Conservation (phyloP, 192 early-diverging fungal genomes). For the Entrophospora sp. region DNA sequence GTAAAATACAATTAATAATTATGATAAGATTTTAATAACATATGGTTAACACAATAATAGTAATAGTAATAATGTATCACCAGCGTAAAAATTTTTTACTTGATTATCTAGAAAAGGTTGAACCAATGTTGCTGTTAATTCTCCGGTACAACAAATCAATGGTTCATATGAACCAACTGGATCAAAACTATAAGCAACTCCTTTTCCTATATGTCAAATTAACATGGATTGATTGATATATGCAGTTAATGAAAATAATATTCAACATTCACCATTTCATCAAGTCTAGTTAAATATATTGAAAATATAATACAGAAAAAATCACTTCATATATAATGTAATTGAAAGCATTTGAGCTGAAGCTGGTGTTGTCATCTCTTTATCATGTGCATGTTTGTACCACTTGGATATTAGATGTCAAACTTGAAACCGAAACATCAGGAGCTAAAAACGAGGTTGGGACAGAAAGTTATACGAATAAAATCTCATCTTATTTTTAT, state of each 20-base stretch:
- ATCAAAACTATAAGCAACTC: slow-evolving; percentile 88
- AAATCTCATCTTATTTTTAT: too few species aligned
- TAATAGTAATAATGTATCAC: background rate
- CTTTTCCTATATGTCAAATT: slow-evolving; percentile 49
- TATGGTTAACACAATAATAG: background rate
- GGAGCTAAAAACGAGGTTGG: too few species aligned
- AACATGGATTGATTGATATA: background rate
- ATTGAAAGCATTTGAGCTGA: slow-evolving; percentile 92
- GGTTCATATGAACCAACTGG: slow-evolving; percentile 86
- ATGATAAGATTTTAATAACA: too few species aligned
- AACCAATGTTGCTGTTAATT: slow-evolving; percentile 81
- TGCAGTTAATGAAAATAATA: background rate
- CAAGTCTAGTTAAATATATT: slow-evolving; percentile 87
- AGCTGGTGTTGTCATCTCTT: slow-evolving; percentile 74
- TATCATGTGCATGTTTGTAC: slow-evolving; percentile 88
- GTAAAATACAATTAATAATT: background rate
- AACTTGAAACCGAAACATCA: too few species aligned
- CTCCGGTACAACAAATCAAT: slow-evolving; percentile 64
- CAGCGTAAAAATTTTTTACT: slow-evolving; percentile 32
- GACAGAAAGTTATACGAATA: too few species aligned
- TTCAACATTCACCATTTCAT: slow-evolving; percentile 79
- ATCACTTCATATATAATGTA: slow-evolving; percentile 84
- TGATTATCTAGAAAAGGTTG: slow-evolving; percentile 98
- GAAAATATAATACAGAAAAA: slow-evolving; percentile 95
- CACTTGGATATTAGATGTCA: too few species aligned